These are phyloP conservation scores for Cicer pinnatifidum DNA, from an alignment of 306 rosid species.

Conservation along the genomic window DNA sequence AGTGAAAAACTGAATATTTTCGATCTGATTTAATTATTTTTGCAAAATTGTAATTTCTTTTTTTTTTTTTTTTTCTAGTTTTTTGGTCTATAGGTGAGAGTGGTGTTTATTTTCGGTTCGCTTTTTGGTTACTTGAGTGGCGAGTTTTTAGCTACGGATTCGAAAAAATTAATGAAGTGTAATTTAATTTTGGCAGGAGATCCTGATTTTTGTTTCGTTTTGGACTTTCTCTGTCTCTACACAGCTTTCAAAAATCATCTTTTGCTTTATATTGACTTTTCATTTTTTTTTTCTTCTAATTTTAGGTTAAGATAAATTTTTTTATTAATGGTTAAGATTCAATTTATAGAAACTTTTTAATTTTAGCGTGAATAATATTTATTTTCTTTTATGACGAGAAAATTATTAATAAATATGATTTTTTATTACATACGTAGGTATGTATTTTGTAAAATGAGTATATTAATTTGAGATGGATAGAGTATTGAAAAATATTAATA, in stretches of 20 bases:
- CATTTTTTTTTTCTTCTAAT: no score
- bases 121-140: slow-evolving; percentile 62
- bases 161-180: slow-evolving; percentile 21
- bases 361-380: no score
- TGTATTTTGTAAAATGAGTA: no score
- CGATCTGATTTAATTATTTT: neutral
- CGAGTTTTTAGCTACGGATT: slow-evolving; percentile 51
- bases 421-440: no score
- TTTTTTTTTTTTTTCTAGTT: no score
- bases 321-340: no score
- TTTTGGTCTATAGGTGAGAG: slow-evolving; percentile 29
- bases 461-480: no score
- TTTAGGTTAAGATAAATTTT: no score
- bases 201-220: slow-evolving; percentile 39
- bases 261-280: neutral
- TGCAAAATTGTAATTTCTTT: neutral
- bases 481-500: no score
- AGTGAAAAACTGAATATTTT: neutral
- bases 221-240: slow-evolving; percentile 36
- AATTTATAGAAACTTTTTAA: no score
- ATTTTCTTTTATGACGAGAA: no score
- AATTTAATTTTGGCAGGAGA: slow-evolving; percentile 39
- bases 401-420: no score
- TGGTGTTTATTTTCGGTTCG: slow-evolving; percentile 51
- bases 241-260: slow-evolving; percentile 6